Evolutionary conservation across 1,284 basidiomycete genomes (phyloP), one percentile per base, ranked within the genome.

Genomic region (Fomitopsis betulina): DNA sequence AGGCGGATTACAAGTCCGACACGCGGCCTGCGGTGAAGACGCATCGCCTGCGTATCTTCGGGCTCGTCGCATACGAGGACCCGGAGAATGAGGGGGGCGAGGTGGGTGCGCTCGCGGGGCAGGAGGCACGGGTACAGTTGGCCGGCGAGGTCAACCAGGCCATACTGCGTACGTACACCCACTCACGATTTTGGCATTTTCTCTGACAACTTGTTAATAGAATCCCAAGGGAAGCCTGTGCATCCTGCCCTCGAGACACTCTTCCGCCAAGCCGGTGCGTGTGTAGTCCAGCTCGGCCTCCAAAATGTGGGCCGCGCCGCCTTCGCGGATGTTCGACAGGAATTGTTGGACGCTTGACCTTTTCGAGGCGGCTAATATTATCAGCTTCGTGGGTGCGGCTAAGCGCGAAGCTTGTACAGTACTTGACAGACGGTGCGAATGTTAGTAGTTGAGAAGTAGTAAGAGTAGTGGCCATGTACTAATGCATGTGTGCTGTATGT

Each of bases 141-240:
- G 90, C 90, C 23, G 85, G 83, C 58, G 89, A 92, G 72, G 73
- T 93, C 42, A 94, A 94, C 63, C 80, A 85, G 69, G 89, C 86
- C 23, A 92, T 94, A 59, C 74, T 94, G 55, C 87, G 91, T 93
- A 64, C 60, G 89, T 74, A 9, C 37, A 33, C 17, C 8, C 25
- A 47, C 56, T 50, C 58, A 33, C 60, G 8, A 15, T 12, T 19
- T 38, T 59, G 23, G 30, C 30, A 53, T 42, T 51, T 42, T 56
- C 30, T 30, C 35, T 55, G 52, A 47, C 53, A n/a, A 32, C 54
- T 25, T 1, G 55, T 49, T 30, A 56, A 30, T 63, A 93, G 91
- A 84, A 72, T 93, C 90, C 0, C 87, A 90, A 75, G 88, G 87
- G 15, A 81, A 81, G 25, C 89, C 89, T 2, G 76, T 82, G 15